phyloP scores from a whole-genome alignment of 2,329 filamentous ascomycete species.

The Diaporthe helianthi region DNA sequence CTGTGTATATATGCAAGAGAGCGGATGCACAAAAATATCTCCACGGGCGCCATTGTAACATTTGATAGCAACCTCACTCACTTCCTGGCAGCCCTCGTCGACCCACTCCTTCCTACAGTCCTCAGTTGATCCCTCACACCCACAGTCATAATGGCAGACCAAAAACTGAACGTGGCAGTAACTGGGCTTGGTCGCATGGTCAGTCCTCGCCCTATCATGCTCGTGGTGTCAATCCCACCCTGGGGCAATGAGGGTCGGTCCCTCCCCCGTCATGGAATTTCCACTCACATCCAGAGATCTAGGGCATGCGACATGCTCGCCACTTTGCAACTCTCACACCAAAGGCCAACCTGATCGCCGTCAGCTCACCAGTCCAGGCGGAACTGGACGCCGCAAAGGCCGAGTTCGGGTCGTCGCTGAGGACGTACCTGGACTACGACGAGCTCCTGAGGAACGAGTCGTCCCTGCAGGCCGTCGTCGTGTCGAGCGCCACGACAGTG shows the following conservation, averaged over 20 bases:
- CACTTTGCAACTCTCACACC: conserved; percentile 45
- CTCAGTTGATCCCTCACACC: no score
- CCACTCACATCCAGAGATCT: not conserved
- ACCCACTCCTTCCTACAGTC: no score
- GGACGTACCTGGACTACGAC: conserved; percentile 53
- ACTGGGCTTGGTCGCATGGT: conserved; percentile 58
- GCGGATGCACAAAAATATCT: not conserved
- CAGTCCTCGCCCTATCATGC: not conserved
- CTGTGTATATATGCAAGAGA: conserved; percentile 9
- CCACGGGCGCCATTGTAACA: no score
- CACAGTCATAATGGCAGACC: not conserved
- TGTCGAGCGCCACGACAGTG: conserved; percentile 55
- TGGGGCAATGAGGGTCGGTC: no score
- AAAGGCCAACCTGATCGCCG: conserved; percentile 4
- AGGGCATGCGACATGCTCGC: conserved; percentile 57
- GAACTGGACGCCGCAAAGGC: conserved; percentile 51
- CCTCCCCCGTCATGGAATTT: no score
- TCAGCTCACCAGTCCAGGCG: conserved; percentile 20
- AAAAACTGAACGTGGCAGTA: conserved; percentile 50
- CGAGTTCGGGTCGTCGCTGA: conserved; percentile 53
- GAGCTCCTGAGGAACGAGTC: conserved; percentile 52
- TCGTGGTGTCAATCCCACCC: no score
- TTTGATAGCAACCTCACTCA: not conserved
- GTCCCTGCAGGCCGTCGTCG: conserved; percentile 49
- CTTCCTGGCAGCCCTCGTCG: not conserved